phyloP scores from a whole-genome alignment of 1,284 basidiomycete genomes.

The Testicularia cyperi region DNA sequence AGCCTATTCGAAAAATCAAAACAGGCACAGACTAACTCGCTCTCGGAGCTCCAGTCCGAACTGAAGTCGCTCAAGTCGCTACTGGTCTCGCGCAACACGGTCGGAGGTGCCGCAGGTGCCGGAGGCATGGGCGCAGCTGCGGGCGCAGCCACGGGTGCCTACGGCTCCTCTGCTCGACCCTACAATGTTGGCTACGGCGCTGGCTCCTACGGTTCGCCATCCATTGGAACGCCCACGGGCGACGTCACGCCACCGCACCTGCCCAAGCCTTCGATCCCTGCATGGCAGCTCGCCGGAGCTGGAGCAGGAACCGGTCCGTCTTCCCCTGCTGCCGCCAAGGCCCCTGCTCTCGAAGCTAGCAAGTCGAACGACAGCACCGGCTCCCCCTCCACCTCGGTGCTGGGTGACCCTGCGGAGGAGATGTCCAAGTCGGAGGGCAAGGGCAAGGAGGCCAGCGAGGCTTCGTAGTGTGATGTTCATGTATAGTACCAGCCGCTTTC shows the following conservation, averaged over 20 bases:
- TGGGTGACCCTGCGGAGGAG: constrained; percentile 31
- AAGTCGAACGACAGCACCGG: constrained; percentile 4
- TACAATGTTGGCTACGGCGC: constrained; percentile 23
- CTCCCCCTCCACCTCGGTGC: neutral
- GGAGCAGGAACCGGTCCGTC: constrained; percentile 8
- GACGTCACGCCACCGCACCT: constrained; percentile 39
- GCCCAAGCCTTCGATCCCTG: constrained; percentile 52
- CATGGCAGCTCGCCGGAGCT: constrained; percentile 55
- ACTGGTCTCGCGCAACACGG: constrained; percentile 75
- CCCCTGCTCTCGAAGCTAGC: constrained; percentile 7
- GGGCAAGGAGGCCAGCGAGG: constrained; percentile 15
- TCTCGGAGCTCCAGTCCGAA: constrained; percentile 86
- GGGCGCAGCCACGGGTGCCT: neutral
- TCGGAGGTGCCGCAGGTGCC: constrained; percentile 35
- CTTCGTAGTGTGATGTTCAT: too few species aligned
- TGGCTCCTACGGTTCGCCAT: constrained; percentile 26
- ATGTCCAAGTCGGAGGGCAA: constrained; percentile 32
- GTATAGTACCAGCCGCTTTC: too few species aligned
- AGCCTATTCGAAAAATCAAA: constrained; percentile 96
- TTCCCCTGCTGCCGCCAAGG: constrained; percentile 1
- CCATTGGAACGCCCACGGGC: constrained; percentile 28
- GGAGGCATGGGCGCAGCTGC: neutral
- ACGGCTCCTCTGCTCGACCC: constrained; percentile 4
- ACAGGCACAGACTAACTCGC: constrained; percentile 67
- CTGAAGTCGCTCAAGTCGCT: constrained; percentile 91